Evolutionary conservation across 2,329 filamentous ascomycete species (phyloP), one percentile per base, ranked within the genome.

Genomic region (Leptoxyphium fumago): DNA sequence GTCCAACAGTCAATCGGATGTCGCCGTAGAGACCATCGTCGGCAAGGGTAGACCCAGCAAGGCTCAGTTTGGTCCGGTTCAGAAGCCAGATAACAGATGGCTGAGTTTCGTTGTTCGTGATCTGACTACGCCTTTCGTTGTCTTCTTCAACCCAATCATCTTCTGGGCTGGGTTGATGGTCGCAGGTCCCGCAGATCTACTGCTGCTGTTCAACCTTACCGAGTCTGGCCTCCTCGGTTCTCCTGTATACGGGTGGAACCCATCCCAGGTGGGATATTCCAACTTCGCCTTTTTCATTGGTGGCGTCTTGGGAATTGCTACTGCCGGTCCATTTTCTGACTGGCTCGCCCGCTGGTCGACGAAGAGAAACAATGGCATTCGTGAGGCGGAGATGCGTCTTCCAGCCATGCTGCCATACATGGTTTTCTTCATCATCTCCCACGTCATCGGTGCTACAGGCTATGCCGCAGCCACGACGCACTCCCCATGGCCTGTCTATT

Each of bases 341-440:
- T 63, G 61, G 54, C 57, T 68, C 8, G 69, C 71, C 14, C 68
- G 72, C 41, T 64, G 60, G 44, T 61, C 72, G 17, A 77, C 75
- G 0, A 61, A 58, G 43, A 63, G 64, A 26, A 78, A 77, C 50
- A 64, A 67, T 3, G 75, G 75, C 5, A 64, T 78, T 15, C 64
- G 74, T n/a, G 68, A 75, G 41, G 72, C 75, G 0, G 73, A 77
- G 52, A 77, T 78, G 73, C 64, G 75, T n/a, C 57, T 78, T 5
- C 73, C 73, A 1, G 69, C 70, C 4, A 65, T 78, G 14, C 55
- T 65, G 10, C 62, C 73, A 0, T 74, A 71, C 50, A 57, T 73
- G 51, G 55, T 75, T 26, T 67, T 72, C 11, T 69, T 72, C 2
- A 60, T 71, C 21, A 55, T 74, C 21, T 69, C 67, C 1, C 61